phyloP scores from a whole-genome alignment of 75 land plant species.

The Gnetum montanum region DNA sequence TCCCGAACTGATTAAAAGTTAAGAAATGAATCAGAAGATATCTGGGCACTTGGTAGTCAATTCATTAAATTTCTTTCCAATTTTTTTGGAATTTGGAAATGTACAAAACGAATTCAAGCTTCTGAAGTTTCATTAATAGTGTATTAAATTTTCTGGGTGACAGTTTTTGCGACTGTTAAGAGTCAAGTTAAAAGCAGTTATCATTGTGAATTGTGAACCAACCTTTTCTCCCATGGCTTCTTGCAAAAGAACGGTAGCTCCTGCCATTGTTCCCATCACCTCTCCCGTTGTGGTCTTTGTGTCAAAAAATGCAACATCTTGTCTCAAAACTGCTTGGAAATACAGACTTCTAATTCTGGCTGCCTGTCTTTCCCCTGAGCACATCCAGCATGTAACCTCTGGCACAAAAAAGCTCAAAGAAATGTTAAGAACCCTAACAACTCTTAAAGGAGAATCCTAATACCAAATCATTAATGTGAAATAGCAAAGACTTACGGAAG shows the following conservation, averaged over 20 bases:
- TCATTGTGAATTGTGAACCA: too few species aligned
- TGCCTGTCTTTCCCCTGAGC: slow-evolving; percentile 49
- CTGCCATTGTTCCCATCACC: slow-evolving; percentile 42
- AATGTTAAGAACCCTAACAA: neutral
- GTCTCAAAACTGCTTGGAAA: slow-evolving; percentile 34
- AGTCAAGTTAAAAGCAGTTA: too few species aligned
- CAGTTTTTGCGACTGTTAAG: too few species aligned
- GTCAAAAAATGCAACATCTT: slow-evolving; percentile 54
- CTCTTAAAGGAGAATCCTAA: neutral
- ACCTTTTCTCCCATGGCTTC: slow-evolving; percentile 40
- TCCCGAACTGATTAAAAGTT: slow-evolving; percentile 44
- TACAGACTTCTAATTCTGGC: slow-evolving; percentile 36
- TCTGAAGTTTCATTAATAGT: too few species aligned
- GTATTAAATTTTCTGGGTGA: too few species aligned
- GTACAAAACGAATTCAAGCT: too few species aligned
- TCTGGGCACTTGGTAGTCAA: too few species aligned
- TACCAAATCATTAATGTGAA: neutral
- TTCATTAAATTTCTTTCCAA: too few species aligned
- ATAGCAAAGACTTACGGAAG: slow-evolving; percentile 9
- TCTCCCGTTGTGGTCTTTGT: slow-evolving; percentile 44
- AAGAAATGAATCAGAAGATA: neutral
- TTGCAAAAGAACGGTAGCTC: slow-evolving; percentile 25
- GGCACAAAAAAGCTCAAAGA: neutral
- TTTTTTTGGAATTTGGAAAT: too few species aligned
- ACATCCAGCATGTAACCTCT: slow-evolving; percentile 56